These are phyloP conservation scores for Chrysophaeum taylorii DNA, from an alignment of 352 stramenopile genomes.

Conservation along the genomic window DNA sequence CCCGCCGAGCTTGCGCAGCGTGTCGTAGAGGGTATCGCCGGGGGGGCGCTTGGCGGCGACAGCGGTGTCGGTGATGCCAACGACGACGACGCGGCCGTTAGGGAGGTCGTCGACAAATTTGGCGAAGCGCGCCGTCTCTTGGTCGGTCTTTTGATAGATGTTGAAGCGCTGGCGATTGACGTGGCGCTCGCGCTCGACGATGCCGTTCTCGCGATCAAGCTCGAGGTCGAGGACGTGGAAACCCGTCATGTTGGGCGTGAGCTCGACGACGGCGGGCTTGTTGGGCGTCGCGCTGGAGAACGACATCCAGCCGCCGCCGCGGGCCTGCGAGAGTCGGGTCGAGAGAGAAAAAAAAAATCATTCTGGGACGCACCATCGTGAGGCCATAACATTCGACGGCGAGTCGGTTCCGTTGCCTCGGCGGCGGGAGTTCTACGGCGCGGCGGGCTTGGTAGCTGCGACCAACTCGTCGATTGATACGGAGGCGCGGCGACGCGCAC, in stretches of 20 bases:
- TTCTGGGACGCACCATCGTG: constrained; percentile 4
- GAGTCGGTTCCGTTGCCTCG: background rate
- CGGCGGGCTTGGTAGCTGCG: background rate
- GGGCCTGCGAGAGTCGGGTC: too few relatives aligned
- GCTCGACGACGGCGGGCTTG: background rate
- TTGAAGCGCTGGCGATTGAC: background rate
- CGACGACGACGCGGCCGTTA: background rate
- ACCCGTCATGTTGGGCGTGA: constrained; percentile 5
- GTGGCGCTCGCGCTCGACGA: background rate
- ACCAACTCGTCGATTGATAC: too few relatives aligned
- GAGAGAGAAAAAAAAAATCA: too few relatives aligned
- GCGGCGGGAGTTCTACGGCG: background rate
- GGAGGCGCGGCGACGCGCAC: background rate
- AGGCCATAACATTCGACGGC: constrained; percentile 3
- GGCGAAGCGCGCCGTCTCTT: background rate
- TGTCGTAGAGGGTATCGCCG: background rate
- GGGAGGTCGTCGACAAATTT: background rate
- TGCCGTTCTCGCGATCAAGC: background rate
- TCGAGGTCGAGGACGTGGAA: constrained; percentile 7
- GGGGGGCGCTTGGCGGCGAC: background rate
- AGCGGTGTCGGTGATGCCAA: background rate
- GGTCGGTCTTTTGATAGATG: background rate
- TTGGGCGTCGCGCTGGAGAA: background rate
- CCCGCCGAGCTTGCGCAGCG: background rate
- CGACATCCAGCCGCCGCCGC: constrained; percentile 1